phyloP scores from a whole-genome alignment of 2,329 filamentous ascomycete species.

The Cryphonectria japonica region DNA sequence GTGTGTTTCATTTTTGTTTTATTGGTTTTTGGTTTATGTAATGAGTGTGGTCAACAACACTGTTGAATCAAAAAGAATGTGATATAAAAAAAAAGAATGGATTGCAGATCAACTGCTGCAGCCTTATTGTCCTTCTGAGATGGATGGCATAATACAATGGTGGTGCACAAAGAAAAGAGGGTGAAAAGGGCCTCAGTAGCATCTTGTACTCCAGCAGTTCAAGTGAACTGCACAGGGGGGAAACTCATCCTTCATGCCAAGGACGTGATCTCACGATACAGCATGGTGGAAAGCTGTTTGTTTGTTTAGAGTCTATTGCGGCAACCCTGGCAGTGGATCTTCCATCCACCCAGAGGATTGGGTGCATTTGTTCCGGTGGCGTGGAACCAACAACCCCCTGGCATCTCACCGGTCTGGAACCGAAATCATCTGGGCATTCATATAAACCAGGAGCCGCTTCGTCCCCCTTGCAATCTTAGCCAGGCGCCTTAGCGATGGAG shows the following conservation, averaged over 20 bases:
- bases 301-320: slow-evolving; percentile 20
- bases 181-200: background rate
- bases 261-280: slow-evolving; percentile 20
- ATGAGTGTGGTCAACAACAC: slow-evolving; percentile 24
- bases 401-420: slow-evolving; percentile 5
- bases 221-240: background rate
- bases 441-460: background rate
- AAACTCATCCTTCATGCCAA: background rate
- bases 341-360: background rate
- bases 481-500: background rate
- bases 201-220: slow-evolving; percentile 14
- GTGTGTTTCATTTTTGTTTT: slow-evolving; percentile 19
- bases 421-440: background rate
- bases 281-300: background rate
- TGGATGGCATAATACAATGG: background rate
- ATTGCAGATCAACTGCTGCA: slow-evolving; percentile 29
- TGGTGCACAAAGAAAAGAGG: background rate
- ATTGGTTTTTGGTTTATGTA: background rate
- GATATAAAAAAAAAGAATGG: slow-evolving; percentile 22
- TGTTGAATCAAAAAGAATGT: slow-evolving; percentile 17
- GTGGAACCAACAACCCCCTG: slow-evolving; percentile 14
- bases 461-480: slow-evolving; percentile 1
- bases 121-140: background rate
- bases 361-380: slow-evolving; percentile 11
- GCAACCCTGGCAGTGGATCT: slow-evolving; percentile 13